A percentile compares a stretch with the other conserved stretches of the same genome.
phyloP scores from a whole-genome alignment of 1,139 yeast species.

The Yamadazyma atmosphaerica region DNA sequence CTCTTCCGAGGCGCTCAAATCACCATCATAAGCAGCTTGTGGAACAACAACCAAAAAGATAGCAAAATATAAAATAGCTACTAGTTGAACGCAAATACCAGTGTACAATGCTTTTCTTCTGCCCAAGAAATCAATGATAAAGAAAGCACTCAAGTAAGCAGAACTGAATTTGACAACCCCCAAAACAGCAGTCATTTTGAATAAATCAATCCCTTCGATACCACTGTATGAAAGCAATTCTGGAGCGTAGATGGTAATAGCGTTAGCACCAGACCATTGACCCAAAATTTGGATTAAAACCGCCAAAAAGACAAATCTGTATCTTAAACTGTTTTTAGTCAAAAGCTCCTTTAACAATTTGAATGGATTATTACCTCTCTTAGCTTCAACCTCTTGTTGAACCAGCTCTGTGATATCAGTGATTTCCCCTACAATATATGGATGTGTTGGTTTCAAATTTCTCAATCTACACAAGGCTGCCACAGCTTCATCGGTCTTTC shows the following conservation, averaged over 20 bases:
- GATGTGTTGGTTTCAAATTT: slow-evolving; percentile 50
- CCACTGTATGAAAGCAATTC: slow-evolving; percentile 56
- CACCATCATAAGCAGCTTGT: slow-evolving; percentile 32
- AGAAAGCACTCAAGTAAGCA: slow-evolving; percentile 48
- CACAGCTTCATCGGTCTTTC: slow-evolving; percentile 36
- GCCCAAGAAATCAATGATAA: slow-evolving; percentile 48
- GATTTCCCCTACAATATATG: slow-evolving; percentile 53
- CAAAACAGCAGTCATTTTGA: slow-evolving; percentile 48
- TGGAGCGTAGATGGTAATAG: slow-evolving; percentile 60
- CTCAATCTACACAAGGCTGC: slow-evolving; percentile 45
- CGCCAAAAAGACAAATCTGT: slow-evolving; percentile 46
- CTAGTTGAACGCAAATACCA: slow-evolving; percentile 38
- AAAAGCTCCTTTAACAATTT: slow-evolving; percentile 31
- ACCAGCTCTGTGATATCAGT: slow-evolving; percentile 51
- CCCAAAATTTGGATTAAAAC: slow-evolving; percentile 51
- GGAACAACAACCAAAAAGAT: slow-evolving; percentile 50
- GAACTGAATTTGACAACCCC: slow-evolving; percentile 49
- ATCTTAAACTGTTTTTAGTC: slow-evolving; percentile 36
- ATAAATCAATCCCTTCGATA: slow-evolving; percentile 29
- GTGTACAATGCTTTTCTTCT: slow-evolving; percentile 40
- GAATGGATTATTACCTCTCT: slow-evolving; percentile 11
- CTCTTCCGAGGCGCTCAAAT: slow-evolving; percentile 28
- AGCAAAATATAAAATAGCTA: slow-evolving; percentile 40
- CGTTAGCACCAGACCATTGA: slow-evolving; percentile 66
- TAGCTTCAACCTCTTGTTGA: slow-evolving; percentile 36